Evolutionary conservation across 75 land plant genomes (phyloP).

Genomic region (Pinus taeda): DNA sequence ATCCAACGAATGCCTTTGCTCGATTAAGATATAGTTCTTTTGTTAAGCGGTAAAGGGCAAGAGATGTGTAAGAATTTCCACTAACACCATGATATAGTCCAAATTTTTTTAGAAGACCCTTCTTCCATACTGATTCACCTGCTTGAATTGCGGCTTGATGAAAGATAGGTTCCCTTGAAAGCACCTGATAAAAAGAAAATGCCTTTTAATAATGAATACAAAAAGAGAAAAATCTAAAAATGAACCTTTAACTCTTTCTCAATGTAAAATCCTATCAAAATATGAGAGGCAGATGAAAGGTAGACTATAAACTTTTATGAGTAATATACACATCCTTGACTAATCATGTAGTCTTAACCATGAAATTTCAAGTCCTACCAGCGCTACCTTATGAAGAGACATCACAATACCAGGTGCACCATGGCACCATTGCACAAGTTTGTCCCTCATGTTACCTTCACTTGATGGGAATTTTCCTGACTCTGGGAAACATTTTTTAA

Average conservation of each 20-base stretch:
- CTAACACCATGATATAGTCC: slow-evolving; percentile 71
- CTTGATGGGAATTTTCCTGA: slow-evolving; percentile 64
- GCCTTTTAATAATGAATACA: no score
- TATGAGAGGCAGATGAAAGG: no score
- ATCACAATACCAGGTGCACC: slow-evolving; percentile 64
- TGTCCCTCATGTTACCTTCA: slow-evolving; percentile 54
- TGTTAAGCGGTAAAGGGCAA: no score
- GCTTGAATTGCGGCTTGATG: slow-evolving; percentile 75
- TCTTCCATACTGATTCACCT: slow-evolving; percentile 81
- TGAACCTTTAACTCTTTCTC: no score
- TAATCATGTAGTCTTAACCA: no score
- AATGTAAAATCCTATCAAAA: no score
- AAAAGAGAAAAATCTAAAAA: no score
- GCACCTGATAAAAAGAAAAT: slow-evolving; percentile 35
- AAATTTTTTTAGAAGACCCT: slow-evolving; percentile 55
- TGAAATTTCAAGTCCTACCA: slow-evolving; percentile 25
- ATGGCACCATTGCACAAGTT: slow-evolving; percentile 51
- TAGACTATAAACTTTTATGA: no score
- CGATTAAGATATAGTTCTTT: no score
- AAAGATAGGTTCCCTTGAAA: slow-evolving; percentile 48
- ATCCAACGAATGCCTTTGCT: no score
- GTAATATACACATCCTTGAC: no score
- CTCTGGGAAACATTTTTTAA: slow-evolving; percentile 42
- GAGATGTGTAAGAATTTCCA: slow-evolving; percentile 65
- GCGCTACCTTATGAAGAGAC: slow-evolving; percentile 60